Evolutionary conservation across 1,284 basidiomycete species (phyloP), one percentile per base, ranked within the genome.

Genomic region (Afroboletus lepidellus): DNA sequence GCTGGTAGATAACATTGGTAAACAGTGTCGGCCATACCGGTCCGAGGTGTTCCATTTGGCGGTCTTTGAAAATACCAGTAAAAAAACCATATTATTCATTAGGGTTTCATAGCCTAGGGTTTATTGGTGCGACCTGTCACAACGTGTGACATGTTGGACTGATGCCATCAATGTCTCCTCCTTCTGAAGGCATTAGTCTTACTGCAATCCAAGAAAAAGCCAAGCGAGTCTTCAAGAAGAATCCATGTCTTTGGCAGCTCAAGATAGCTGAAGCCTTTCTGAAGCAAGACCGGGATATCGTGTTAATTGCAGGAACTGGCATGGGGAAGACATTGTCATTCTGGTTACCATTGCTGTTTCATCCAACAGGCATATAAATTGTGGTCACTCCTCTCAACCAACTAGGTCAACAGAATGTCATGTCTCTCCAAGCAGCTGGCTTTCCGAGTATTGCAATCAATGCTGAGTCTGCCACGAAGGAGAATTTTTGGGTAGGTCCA

Each of bases 261-360:
- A 29, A 41, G n/a, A 15, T 41, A 9, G 41, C 41, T 20, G n/a
- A 41, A 9, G 41, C 25, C 1, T 6, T 41, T 5, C 24, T 27
- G 11, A 25, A n/a, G 15, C 5, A 8, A 5, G 24, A 41, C 24
- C 23, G 24, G 7, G 41, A 41, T 20, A 12, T 41, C n/a, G 16
- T 41, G 8, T 41, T 5, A 5, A 41, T n/a, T 25, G 39, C 39
- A 16, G 39, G 37, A 8, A 39, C 37, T 24, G 37, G 37, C 20
- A 41, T 54, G 45, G 54, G 42, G 0, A 51, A 55, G 12, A 55
- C 54, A 0, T 5, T 56, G 0, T 15, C 48, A 8, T 54, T 56
- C 21, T 56, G 51, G 44, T n/a, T 56, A 13, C 51, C 46, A 7
- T 11, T 41, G 15, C 16, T 48, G 6, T 32, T 30, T 5, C 11